These are phyloP conservation scores for Phytopythium ostracodes DNA, from an alignment of 352 stramenopile species.

Conservation along the genomic window DNA sequence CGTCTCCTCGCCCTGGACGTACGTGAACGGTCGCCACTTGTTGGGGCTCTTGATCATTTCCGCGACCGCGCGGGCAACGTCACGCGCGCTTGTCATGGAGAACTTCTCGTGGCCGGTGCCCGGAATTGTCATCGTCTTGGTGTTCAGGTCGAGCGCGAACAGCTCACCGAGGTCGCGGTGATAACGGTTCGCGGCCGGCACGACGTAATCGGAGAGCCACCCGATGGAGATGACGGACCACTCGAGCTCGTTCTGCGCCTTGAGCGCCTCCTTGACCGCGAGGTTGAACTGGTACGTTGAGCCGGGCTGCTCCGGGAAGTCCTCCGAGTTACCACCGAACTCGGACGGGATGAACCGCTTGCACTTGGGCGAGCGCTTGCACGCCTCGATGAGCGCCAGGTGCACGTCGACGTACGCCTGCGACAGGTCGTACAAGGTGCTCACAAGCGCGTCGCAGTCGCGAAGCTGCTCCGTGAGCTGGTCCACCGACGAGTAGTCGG, in stretches of 20 bases:
- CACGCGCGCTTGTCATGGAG: constrained; percentile 13
- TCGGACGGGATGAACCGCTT: constrained; percentile 30
- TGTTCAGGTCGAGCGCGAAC: constrained; percentile 9
- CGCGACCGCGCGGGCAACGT: constrained; percentile 4
- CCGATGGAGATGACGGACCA: constrained; percentile 17
- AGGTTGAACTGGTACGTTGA: not conserved
- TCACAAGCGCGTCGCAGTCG: constrained; percentile 15
- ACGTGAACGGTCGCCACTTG: constrained; percentile 16
- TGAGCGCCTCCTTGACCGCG: constrained; percentile 9
- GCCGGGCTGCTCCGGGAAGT: constrained; percentile 9
- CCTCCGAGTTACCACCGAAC: constrained; percentile 17
- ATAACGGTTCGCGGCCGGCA: constrained; percentile 14
- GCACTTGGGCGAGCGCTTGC: constrained; percentile 17
- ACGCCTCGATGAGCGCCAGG: constrained; percentile 15
- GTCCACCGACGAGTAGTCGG: constrained; percentile 12
- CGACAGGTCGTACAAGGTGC: constrained; percentile 7
- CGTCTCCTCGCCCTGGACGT: constrained; percentile 16
- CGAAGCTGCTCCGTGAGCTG: constrained; percentile 5
- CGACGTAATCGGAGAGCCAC: constrained; percentile 18
- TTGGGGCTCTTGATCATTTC: constrained; percentile 9
- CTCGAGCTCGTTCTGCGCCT: constrained; percentile 14
- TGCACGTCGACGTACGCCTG: constrained; percentile 9
- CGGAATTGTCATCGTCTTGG: constrained; percentile 17
- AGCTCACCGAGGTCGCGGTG: constrained; percentile 6
- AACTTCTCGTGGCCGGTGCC: constrained; percentile 15